These are phyloP conservation scores for Populus ilicifolia DNA, from an alignment of 345 rosid genomes.

Conservation along the genomic window DNA sequence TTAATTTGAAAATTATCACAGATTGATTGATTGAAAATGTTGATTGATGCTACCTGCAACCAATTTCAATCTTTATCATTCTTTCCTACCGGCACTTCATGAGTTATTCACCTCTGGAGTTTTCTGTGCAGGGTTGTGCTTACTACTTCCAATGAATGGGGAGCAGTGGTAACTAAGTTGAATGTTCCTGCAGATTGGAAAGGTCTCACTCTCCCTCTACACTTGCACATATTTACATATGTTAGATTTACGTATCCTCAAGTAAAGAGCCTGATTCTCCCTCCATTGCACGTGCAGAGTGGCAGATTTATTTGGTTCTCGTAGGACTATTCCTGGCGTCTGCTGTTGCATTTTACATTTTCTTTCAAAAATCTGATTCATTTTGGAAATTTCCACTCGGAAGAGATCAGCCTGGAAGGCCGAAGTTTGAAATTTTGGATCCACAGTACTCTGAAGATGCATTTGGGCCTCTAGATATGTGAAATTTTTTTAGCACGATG, in stretches of 20 bases:
- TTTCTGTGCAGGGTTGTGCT: slow-evolving; percentile 60
- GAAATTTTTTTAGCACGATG: slow-evolving; percentile 11
- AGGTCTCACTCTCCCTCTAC: slow-evolving; percentile 41
- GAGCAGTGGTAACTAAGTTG: slow-evolving; percentile 72
- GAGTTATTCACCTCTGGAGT: neutral
- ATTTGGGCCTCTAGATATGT: slow-evolving; percentile 63
- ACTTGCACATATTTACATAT: neutral
- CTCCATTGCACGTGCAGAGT: slow-evolving; percentile 46
- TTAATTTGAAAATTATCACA: neutral
- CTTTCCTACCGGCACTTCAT: neutral
- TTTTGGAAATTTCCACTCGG: slow-evolving; percentile 72
- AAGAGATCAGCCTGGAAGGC: slow-evolving; percentile 48
- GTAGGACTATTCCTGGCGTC: slow-evolving; percentile 81
- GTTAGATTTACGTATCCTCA: neutral
- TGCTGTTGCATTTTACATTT: slow-evolving; percentile 61
- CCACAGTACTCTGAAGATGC: slow-evolving; percentile 63
- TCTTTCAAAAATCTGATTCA: slow-evolving; percentile 80
- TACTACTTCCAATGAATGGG: slow-evolving; percentile 78
- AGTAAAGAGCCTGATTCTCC: neutral
- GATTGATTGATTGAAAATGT: neutral
- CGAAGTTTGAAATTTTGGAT: slow-evolving; percentile 53
- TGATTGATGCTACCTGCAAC: neutral
- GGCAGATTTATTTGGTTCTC: slow-evolving; percentile 84
- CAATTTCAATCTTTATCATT: neutral
- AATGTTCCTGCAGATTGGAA: slow-evolving; percentile 93